Evolutionary conservation across 805 yeast species (phyloP), one percentile per base, ranked within the genome.

Genomic region (Sporopachydermia quercuum): DNA sequence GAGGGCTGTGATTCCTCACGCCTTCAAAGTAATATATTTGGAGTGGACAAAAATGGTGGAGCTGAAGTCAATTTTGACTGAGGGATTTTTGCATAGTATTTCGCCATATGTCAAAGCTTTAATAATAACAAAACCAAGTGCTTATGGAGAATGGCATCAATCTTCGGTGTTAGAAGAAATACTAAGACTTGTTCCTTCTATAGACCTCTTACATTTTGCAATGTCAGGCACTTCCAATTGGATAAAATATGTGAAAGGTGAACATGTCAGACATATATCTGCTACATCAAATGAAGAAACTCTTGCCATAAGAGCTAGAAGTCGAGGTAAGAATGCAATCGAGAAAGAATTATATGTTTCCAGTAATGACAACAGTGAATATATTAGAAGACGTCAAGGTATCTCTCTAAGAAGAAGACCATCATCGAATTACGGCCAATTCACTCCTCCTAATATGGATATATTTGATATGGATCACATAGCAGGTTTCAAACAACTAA

Each of bases 61-160:
- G 13, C 30, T 23, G 13, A 8, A n/a, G n/a, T 23, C 30, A 8
- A 8, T 8, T 23, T n/a, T 23, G 8, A 23, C 30, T 8, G 30
- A 23, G n/a, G 30, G 30, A 23, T 23, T 23, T n/a, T n/a, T 23
- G 13, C 8, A 8, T 8, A 8, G 13, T n/a, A n/a, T n/a, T 23
- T 8, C 30, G 30, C 30, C 30, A 8, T 23, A 8, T 8, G 30
- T 23, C n/a, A 23, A 23, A 23, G n/a, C 13, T n/a, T n/a, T 23
- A 8, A 23, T n/a, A 23, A 23, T 23, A 8, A 23, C 19, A 8
- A 39, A 42, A 11, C 45, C 41, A 16, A 42, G 45, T 18, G 39
- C 43, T 5, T 39, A 37, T 5, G 45, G 45, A 15, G 45, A 43
- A 16, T 43, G 45, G 45, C 43, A 42, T 27, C 38, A 43, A 5